These are phyloP conservation scores for Spathaspora arborariae DNA, from an alignment of 805 yeast species.

Conservation along the genomic window DNA sequence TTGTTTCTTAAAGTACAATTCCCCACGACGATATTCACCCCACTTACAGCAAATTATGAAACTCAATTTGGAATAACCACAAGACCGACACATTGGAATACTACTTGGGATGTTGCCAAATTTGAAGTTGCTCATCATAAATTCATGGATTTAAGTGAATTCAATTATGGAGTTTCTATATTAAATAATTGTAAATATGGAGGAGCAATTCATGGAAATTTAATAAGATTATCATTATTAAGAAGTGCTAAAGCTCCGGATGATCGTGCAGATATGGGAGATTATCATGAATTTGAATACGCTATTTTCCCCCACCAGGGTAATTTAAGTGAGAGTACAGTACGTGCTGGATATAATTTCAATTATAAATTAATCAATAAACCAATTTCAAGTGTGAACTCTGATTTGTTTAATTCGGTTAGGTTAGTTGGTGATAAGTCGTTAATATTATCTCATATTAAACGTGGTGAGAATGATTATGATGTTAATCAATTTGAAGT, in stretches of 20 bases:
- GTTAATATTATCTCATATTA: slow-evolving; percentile 69
- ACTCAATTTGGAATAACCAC: slow-evolving; percentile 90
- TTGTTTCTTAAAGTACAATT: slow-evolving; percentile 92
- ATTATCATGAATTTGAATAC: slow-evolving; percentile 68
- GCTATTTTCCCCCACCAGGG: slow-evolving; percentile 84
- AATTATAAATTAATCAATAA: slow-evolving; percentile 48
- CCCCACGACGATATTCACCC: slow-evolving; percentile 78
- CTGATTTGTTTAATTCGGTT: slow-evolving; percentile 17
- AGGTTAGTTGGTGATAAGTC: slow-evolving; percentile 46
- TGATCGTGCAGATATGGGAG: slow-evolving; percentile 90
- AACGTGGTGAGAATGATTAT: slow-evolving; percentile 83
- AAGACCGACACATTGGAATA: slow-evolving; percentile 92
- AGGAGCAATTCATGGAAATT: slow-evolving; percentile 88
- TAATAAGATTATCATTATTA: slow-evolving; percentile 79
- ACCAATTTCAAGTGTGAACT: slow-evolving; percentile 11
- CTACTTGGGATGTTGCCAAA: slow-evolving; percentile 95
- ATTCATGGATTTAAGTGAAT: slow-evolving; percentile 88
- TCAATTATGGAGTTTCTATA: slow-evolving; percentile 79
- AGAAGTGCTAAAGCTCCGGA: slow-evolving; percentile 96
- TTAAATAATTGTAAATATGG: slow-evolving; percentile 89
- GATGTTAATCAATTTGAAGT: slow-evolving; percentile 45
- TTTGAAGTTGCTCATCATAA: slow-evolving; percentile 95
- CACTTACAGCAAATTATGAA: slow-evolving; percentile 75
- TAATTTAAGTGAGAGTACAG: slow-evolving; percentile 56
- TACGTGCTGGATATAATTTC: slow-evolving; percentile 74